These are phyloP conservation scores for Fusarium sp. DNA, from an alignment of 2,329 filamentous ascomycete genomes.

Conservation along the genomic window DNA sequence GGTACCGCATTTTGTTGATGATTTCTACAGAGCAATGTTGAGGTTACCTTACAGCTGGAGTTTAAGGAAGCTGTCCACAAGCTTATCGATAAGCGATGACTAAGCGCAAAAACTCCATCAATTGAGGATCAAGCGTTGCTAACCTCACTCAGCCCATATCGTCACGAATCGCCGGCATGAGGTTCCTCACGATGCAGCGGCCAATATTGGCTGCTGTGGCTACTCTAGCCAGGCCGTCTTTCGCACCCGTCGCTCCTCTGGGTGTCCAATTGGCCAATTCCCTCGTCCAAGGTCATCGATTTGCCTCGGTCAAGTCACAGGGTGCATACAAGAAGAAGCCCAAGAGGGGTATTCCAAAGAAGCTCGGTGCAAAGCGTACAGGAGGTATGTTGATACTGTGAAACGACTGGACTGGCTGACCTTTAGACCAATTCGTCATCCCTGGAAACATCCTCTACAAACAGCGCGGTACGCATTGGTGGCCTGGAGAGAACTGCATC, in stretches of 20 bases:
- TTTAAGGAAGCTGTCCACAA: slow-evolving; percentile 39
- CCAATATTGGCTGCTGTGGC: slow-evolving; percentile 53
- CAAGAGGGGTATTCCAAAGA: slow-evolving; percentile 73
- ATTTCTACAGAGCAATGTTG: not conserved
- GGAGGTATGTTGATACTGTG: slow-evolving; percentile 80
- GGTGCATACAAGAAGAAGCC: slow-evolving; percentile 72
- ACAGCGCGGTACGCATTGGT: slow-evolving; percentile 94
- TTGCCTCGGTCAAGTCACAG: slow-evolving; percentile 69
- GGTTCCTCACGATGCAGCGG: slow-evolving; percentile 57
- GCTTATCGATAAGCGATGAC: slow-evolving; percentile 45
- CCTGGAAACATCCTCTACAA: slow-evolving; percentile 98
- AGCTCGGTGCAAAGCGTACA: slow-evolving; percentile 91
- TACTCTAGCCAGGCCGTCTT: slow-evolving; percentile 41
- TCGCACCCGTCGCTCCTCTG: slow-evolving; percentile 30
- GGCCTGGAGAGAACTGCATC: slow-evolving; percentile 91
- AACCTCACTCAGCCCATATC: slow-evolving; percentile 46
- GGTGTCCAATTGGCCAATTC: slow-evolving; percentile 49
- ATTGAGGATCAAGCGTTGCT: slow-evolving; percentile 22
- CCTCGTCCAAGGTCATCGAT: slow-evolving; percentile 59
- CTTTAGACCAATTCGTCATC: slow-evolving; percentile 85
- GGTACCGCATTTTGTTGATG: slow-evolving; percentile 42
- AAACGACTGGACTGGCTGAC: slow-evolving; percentile 21
- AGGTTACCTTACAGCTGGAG: not conserved
- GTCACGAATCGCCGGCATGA: slow-evolving; percentile 51
- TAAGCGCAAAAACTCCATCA: slow-evolving; percentile 43